A percentile compares a stretch with the other conserved stretches of the same genome.
These are phyloP conservation scores for Posidonia oceanica DNA, from an alignment of 116 monocot species.

Conservation along the genomic window DNA sequence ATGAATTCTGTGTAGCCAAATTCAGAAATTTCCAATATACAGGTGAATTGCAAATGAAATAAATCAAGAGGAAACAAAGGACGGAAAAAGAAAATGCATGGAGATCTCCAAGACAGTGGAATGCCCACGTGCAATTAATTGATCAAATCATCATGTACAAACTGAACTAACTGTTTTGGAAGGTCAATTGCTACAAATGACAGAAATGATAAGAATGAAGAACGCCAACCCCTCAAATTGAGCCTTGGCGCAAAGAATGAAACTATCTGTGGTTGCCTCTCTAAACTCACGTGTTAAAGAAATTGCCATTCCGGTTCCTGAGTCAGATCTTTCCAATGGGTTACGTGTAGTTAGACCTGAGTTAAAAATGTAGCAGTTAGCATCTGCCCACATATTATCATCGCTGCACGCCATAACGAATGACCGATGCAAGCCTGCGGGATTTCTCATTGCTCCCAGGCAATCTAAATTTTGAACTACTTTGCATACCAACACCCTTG, in stretches of 20 bases:
- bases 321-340: slow-evolving; percentile 1
- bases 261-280: background rate
- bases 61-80: background rate
- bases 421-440: background rate
- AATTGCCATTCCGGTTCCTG: background rate
- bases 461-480: slow-evolving; percentile 2
- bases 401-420: background rate
- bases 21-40: too few relatives aligned
- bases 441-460: background rate
- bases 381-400: background rate
- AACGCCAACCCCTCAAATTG: slow-evolving; percentile 4
- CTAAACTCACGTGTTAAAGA: background rate
- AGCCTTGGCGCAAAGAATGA: slow-evolving; percentile 1
- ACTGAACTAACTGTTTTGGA: background rate
- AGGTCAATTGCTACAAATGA: background rate
- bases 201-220: background rate
- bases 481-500: background rate
- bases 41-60: too few relatives aligned
- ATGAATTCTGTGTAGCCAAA: too few relatives aligned
- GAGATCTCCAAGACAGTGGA: background rate
- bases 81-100: background rate
- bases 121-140: slow-evolving; percentile 5
- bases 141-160: slow-evolving; percentile 3
- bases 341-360: slow-evolving; percentile 1
- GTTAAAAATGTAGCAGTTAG: background rate